Conservation (phyloP, 73 alveolate species). For the Paramecium caudatum region DNA sequence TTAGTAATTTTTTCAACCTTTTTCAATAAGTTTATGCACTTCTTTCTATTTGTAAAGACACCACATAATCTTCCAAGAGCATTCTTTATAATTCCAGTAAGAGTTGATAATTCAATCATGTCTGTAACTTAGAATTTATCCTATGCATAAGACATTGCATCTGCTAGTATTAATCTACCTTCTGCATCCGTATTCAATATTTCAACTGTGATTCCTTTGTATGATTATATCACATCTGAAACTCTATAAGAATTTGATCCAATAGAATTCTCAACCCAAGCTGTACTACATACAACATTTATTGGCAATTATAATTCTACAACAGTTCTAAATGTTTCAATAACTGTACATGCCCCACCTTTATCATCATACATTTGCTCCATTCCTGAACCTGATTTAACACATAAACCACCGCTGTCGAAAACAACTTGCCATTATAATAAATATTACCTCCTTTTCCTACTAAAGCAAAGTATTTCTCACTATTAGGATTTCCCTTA, state of each 20-base stretch:
- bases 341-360: constrained; percentile 87
- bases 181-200: constrained; percentile 92
- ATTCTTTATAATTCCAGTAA: constrained; percentile 85
- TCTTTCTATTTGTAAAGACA: constrained; percentile 82
- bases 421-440: neutral
- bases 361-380: constrained; percentile 87
- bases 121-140: constrained; percentile 76
- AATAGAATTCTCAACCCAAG: constrained; percentile 85
- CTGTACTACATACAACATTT: constrained; percentile 85
- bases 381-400: constrained; percentile 55
- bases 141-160: constrained; percentile 82
- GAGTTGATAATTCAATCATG: constrained; percentile 86
- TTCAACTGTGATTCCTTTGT: constrained; percentile 87
- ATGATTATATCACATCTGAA: constrained; percentile 81
- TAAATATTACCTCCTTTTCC: constrained; percentile 34
- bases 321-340: constrained; percentile 86
- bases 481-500: neutral
- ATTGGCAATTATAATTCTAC: constrained; percentile 63
- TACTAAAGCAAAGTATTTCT: neutral
- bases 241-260: constrained; percentile 79
- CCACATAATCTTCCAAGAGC: constrained; percentile 87
- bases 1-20: constrained; percentile 77
- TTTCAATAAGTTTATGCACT: constrained; percentile 63
- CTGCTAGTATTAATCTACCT: constrained; percentile 91
- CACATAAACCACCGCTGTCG: constrained; percentile 20